These are phyloP conservation scores for Crucihimalaya himalaica DNA, from an alignment of 345 rosid genomes.

Conservation along the genomic window DNA sequence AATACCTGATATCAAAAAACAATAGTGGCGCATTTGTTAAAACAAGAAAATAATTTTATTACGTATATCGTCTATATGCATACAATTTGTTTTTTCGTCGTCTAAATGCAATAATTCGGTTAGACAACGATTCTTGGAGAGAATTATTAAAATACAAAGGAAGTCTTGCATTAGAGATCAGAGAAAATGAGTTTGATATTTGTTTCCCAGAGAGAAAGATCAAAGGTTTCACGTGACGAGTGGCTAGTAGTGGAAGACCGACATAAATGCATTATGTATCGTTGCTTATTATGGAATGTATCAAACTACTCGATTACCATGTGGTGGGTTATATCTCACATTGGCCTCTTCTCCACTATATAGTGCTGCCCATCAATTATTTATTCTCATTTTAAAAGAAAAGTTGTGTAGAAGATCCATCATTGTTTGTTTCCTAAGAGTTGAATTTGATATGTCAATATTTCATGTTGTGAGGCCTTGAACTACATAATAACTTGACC, in stretches of 20 bases:
- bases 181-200: conserved; percentile 22
- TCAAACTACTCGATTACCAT: conserved; percentile 30
- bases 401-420: background rate
- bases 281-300: conserved; percentile 40
- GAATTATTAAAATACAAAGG: background rate
- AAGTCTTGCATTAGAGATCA: conserved; percentile 25
- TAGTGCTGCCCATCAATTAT: conserved; percentile 34
- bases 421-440: conserved; percentile 15
- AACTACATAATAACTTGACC: background rate
- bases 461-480: background rate
- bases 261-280: conserved; percentile 34
- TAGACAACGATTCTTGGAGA: conserved; percentile 2
- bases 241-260: conserved; percentile 32
- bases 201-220: conserved; percentile 3
- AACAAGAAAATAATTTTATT: background rate
- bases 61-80: background rate
- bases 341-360: conserved; percentile 29
- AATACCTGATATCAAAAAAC: background rate
- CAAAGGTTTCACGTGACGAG: conserved; percentile 35
- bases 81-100: background rate
- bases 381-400: background rate
- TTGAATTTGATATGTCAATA: background rate
- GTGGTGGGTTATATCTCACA: conserved; percentile 38
- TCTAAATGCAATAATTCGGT: background rate
- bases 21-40: background rate